phyloP scores from a whole-genome alignment of 2,329 filamentous ascomycete species.

The Magnaporthiopsis incrustans region DNA sequence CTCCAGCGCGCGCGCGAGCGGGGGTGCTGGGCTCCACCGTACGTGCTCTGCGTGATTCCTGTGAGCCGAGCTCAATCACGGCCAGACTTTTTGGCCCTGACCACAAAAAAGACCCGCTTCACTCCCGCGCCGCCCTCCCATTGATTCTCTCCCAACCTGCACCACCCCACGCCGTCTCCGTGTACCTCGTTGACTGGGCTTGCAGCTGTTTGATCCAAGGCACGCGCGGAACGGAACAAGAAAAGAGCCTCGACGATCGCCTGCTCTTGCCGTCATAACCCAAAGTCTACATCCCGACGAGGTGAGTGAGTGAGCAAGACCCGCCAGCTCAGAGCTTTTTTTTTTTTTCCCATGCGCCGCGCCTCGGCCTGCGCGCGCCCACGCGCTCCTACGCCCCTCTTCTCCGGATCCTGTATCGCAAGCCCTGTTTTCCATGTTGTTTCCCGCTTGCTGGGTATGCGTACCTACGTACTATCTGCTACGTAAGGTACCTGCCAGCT shows the following conservation, averaged over 20 bases:
- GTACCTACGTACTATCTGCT: not conserved
- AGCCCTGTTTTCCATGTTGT: not conserved
- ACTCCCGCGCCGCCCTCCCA: not conserved
- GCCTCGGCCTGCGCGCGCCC: not conserved
- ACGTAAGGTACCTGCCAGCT: not conserved
- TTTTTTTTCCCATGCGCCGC: not conserved
- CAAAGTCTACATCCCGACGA: not conserved
- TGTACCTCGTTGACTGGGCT: slow-evolving; percentile 9
- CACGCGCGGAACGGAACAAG: not conserved
- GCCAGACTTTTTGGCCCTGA: not conserved
- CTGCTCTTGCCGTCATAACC: not conserved
- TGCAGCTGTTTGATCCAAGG: slow-evolving; percentile 10
- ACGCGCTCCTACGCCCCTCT: not conserved
- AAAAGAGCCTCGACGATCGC: not conserved
- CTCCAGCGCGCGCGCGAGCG: not conserved
- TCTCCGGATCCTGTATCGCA: not conserved
- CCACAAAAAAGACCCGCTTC: not conserved
- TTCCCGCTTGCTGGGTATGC: not conserved
- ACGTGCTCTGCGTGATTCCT: not conserved
- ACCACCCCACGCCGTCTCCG: slow-evolving; percentile 29
- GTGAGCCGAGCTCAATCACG: too few relatives aligned
- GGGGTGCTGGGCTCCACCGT: not conserved
- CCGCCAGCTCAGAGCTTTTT: slow-evolving; percentile 3
- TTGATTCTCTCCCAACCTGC: slow-evolving; percentile 21
- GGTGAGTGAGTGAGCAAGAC: not conserved